These are phyloP conservation scores for Lipomyces kockii DNA, from an alignment of 805 yeast genomes.

Conservation along the genomic window DNA sequence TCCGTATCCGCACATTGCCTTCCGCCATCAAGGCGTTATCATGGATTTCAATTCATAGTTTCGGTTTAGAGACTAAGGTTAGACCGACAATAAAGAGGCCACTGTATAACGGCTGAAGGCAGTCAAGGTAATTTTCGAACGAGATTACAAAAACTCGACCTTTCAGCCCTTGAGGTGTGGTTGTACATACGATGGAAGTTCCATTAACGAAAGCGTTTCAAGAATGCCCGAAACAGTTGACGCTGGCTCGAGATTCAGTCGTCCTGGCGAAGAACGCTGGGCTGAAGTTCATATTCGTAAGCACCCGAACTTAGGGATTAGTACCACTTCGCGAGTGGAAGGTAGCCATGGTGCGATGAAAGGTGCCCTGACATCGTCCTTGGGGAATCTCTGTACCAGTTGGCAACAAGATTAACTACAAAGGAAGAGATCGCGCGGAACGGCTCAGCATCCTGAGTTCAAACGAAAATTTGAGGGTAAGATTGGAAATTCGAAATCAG, in stretches of 20 bases:
- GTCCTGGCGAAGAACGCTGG: neutral
- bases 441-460: too few relatives aligned
- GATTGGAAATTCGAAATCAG: too few relatives aligned
- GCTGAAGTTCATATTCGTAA: too few relatives aligned
- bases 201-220: neutral
- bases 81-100: neutral
- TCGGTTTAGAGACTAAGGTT: constrained; percentile 1
- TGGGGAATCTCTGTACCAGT: too few relatives aligned
- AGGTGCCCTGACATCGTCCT: too few relatives aligned
- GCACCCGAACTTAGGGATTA: too few relatives aligned
- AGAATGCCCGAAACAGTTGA: constrained; percentile 3
- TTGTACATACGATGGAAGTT: constrained; percentile 1
- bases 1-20: constrained; percentile 5
- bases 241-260: neutral
- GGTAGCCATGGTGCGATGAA: too few relatives aligned
- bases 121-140: neutral
- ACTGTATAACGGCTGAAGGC: neutral
- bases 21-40: neutral
- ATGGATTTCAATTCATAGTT: neutral
- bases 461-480: too few relatives aligned
- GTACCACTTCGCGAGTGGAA: too few relatives aligned
- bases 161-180: neutral
- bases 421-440: too few relatives aligned
- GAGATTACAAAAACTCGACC: constrained; percentile 2
- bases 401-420: too few relatives aligned